A percentile compares a stretch with the other conserved stretches of the same genome.
Conservation (phyloP, 306 rosid species). For the Sophora flavescens region DNA sequence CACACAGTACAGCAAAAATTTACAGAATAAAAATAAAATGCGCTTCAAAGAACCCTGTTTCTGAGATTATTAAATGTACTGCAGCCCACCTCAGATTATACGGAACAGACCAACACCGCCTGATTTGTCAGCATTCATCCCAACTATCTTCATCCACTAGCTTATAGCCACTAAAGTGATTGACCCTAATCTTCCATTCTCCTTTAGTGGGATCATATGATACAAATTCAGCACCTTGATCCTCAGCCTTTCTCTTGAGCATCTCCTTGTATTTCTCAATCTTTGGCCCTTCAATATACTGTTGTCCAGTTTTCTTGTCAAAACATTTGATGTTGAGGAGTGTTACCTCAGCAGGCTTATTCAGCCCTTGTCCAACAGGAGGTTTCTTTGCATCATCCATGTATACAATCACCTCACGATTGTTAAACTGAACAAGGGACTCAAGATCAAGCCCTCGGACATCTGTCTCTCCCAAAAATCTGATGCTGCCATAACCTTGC, state of each 20-base stretch:
- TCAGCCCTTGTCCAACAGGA: constrained; percentile 96
- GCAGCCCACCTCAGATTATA: background rate
- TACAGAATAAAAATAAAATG: constrained; percentile 37
- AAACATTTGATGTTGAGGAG: constrained; percentile 88
- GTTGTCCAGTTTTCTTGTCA: constrained; percentile 80
- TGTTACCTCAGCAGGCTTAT: constrained; percentile 97
- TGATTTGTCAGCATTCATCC: constrained; percentile 33
- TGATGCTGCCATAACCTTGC: constrained; percentile 88
- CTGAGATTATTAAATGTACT: constrained; percentile 37
- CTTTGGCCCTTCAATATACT: constrained; percentile 79
- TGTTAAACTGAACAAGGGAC: constrained; percentile 86
- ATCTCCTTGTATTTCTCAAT: constrained; percentile 85
- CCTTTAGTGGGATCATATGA: constrained; percentile 80
- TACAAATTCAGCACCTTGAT: constrained; percentile 91
- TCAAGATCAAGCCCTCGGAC: constrained; percentile 92
- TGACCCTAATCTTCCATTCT: constrained; percentile 94
- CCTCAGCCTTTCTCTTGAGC: constrained; percentile 93
- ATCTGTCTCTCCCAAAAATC: constrained; percentile 91
- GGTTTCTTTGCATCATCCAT: constrained; percentile 91
- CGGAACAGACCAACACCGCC: constrained; percentile 5
- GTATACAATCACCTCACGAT: constrained; percentile 94
- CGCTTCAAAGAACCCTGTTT: constrained; percentile 33
- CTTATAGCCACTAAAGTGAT: constrained; percentile 77
- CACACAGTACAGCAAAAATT: constrained; percentile 40
- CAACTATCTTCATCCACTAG: constrained; percentile 60